Conservation (phyloP, 495 filamentous ascomycete species). For the Hypoxylon lienhwacheense region DNA sequence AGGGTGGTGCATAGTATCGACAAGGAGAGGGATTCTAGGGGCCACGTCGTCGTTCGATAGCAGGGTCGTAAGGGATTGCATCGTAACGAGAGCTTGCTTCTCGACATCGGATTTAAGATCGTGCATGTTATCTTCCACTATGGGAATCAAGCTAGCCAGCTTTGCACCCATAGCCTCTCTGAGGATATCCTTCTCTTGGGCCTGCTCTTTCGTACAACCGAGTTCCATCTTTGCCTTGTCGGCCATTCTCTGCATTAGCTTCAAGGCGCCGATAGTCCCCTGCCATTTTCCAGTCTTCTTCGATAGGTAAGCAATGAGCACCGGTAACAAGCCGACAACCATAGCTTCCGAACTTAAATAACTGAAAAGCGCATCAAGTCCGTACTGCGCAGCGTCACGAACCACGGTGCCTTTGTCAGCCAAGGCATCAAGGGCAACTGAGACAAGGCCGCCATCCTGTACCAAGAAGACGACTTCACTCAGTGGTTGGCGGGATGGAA, state of each 20-base stretch:
- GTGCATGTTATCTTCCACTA: constrained; percentile 93
- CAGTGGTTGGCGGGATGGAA: constrained; percentile 73
- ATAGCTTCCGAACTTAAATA: constrained; percentile 78
- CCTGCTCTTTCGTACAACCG: constrained; percentile 74
- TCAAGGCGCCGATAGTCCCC: constrained; percentile 81
- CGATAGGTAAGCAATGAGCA: constrained; percentile 70
- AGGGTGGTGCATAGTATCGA: constrained; percentile 94
- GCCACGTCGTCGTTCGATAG: constrained; percentile 97
- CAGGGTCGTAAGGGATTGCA: constrained; percentile 86
- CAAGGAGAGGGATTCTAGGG: constrained; percentile 86
- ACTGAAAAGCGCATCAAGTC: constrained; percentile 83
- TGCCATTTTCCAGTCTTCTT: constrained; percentile 93
- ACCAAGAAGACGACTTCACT: constrained; percentile 80
- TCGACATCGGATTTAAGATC: constrained; percentile 89
- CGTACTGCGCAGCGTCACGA: constrained; percentile 89
- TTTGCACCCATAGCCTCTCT: constrained; percentile 90
- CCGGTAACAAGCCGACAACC: constrained; percentile 75
- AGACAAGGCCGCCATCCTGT: constrained; percentile 73
- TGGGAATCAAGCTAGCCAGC: constrained; percentile 84
- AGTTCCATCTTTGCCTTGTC: constrained; percentile 85
- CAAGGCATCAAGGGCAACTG: constrained; percentile 76
- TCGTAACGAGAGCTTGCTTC: constrained; percentile 86
- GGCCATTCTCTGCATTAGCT: constrained; percentile 85
- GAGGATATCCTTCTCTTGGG: constrained; percentile 80
- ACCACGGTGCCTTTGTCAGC: constrained; percentile 90